A percentile compares a stretch with the other conserved stretches of the same genome.
Conservation (phyloP, 495 filamentous ascomycete genomes). For the Penicillium verhagenii region DNA sequence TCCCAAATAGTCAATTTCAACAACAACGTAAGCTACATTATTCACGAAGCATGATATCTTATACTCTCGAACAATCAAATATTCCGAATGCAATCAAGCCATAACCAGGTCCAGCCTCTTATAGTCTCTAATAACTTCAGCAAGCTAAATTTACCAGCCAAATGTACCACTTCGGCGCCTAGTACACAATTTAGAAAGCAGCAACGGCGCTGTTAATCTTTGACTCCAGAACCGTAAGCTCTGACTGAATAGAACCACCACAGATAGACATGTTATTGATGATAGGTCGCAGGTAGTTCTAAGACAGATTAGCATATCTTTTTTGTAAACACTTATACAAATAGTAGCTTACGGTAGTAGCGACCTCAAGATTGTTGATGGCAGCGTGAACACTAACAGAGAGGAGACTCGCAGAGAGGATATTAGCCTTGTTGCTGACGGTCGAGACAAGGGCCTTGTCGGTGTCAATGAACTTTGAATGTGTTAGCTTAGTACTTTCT, state of each 20-base stretch:
- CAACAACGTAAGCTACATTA: not conserved
- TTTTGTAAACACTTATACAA: not conserved
- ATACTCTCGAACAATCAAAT: not conserved
- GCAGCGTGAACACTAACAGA: not conserved
- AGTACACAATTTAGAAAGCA: not conserved
- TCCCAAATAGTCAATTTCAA: not conserved
- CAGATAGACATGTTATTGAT: not conserved
- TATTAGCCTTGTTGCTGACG: not conserved
- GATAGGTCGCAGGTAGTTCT: conserved; percentile 1
- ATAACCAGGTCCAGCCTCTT: not conserved
- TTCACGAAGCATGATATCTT: not conserved
- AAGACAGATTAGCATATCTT: not conserved
- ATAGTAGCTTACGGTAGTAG: not conserved
- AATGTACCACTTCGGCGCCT: not conserved
- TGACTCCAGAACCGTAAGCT: not conserved
- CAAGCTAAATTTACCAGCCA: not conserved
- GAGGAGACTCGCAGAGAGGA: not conserved
- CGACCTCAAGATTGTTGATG: not conserved
- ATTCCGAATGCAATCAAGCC: not conserved
- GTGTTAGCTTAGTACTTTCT: not conserved
- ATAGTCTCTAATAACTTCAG: not conserved
- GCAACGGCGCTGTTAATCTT: not conserved
- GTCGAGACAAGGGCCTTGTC: not conserved
- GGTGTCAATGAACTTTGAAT: not conserved
- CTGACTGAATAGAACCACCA: not conserved